Percentiles rank a stretch among this genome's conserved stretches.
phyloP scores from a whole-genome alignment of 768 basidiomycete genomes.

The Leucocoprinus birnbaumii region DNA sequence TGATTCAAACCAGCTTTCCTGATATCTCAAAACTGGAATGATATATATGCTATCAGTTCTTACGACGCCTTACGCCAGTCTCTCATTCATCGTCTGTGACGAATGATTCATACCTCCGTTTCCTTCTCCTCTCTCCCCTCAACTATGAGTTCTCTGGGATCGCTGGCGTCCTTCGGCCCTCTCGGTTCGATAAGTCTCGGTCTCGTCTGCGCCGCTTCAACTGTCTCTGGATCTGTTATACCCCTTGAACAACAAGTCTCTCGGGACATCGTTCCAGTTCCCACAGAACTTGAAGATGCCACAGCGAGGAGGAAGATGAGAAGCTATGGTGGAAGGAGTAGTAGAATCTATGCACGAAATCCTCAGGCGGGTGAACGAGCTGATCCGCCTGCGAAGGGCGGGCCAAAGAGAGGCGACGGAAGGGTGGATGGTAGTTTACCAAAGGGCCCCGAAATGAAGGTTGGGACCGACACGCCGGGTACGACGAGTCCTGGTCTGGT shows the following conservation, averaged over 20 bases:
- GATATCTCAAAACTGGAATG: neutral
- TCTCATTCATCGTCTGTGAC: neutral
- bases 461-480: neutral
- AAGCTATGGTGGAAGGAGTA: neutral
- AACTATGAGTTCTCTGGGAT: neutral
- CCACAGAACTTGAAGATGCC: too few species aligned
- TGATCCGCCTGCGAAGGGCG: neutral
- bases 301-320: too few species aligned
- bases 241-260: neutral
- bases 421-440: neutral
- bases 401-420: neutral
- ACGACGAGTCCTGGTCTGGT: slow-evolving; percentile 16
- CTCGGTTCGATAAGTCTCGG: slow-evolving; percentile 4
- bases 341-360: neutral
- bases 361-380: neutral
- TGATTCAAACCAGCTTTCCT: neutral
- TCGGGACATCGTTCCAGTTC: neutral
- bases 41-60: neutral
- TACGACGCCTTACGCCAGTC: neutral
- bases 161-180: slow-evolving; percentile 1
- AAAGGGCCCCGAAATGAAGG: neutral
- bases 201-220: neutral
- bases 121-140: slow-evolving; percentile 4
- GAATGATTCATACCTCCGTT: neutral
- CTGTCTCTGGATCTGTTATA: slow-evolving; percentile 2